Evolutionary conservation across 129 eudicot genomes (phyloP).

Genomic region (Gnaphalium uliginosum): DNA sequence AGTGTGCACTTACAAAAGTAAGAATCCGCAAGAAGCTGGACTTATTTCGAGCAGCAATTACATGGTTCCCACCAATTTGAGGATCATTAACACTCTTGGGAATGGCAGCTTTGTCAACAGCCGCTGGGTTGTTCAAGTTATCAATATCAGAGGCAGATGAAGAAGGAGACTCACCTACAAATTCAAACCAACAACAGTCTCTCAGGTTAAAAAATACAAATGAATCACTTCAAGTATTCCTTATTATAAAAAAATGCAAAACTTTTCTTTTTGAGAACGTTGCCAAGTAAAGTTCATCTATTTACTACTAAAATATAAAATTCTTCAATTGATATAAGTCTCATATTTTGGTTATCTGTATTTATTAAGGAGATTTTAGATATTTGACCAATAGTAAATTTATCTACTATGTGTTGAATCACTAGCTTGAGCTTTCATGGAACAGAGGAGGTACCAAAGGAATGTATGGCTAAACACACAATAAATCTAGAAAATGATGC

Average conservation of each 20-base stretch:
- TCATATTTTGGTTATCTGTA: neutral
- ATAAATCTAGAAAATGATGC: neutral
- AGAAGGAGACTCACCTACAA: constrained; percentile 92
- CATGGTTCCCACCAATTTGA: constrained; percentile 77
- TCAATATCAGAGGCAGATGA: constrained; percentile 98
- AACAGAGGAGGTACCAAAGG: neutral
- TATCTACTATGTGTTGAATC: neutral
- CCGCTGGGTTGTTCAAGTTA: constrained; percentile 76
- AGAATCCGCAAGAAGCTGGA: constrained; percentile 66
- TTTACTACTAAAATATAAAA: neutral
- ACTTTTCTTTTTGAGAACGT: neutral
- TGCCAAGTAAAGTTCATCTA: neutral
- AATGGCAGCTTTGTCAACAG: constrained; percentile 59
- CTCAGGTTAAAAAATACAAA: neutral
- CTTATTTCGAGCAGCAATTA: constrained; percentile 68
- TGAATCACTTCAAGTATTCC: neutral
- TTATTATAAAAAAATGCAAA: neutral
- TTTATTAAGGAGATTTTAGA: neutral
- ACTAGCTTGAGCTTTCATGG: neutral
- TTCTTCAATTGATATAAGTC: too few relatives aligned
- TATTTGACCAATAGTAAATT: neutral
- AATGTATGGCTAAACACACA: too few relatives aligned
- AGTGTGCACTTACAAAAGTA: constrained; percentile 59
- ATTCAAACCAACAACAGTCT: constrained; percentile 18
- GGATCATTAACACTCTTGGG: constrained; percentile 69